phyloP scores from a whole-genome alignment of 441 rosid genomes.

The Erodium texanum region DNA sequence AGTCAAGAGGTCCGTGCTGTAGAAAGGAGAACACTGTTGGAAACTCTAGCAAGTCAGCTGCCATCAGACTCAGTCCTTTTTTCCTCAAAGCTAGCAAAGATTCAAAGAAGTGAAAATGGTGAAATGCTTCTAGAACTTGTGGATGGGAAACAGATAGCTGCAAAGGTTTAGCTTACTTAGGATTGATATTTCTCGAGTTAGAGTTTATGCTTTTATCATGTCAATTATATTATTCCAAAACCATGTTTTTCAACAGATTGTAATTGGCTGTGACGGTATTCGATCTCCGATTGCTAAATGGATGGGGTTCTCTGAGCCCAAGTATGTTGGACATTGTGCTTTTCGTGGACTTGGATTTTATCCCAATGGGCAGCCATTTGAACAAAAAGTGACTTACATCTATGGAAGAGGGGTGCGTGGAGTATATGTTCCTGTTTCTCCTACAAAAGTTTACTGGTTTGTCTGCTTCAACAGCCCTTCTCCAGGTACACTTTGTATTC shows the following conservation, averaged over 20 bases:
- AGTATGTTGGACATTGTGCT: constrained; percentile 67
- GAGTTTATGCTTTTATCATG: not conserved
- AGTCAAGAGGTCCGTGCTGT: constrained; percentile 97
- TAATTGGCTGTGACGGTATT: constrained; percentile 79
- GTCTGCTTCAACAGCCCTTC: constrained; percentile 76
- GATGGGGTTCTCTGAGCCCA: constrained; percentile 84
- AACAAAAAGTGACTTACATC: constrained; percentile 50
- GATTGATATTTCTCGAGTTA: not conserved
- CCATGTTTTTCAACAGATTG: constrained; percentile 38
- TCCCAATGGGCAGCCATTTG: constrained; percentile 62
- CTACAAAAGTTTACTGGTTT: constrained; percentile 80
- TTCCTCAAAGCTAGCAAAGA: constrained; percentile 54
- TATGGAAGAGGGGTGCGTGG: constrained; percentile 80
- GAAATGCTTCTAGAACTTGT: constrained; percentile 47
- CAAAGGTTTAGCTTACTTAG: constrained; percentile 37
- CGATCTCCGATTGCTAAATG: constrained; percentile 66
- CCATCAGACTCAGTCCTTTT: constrained; percentile 55
- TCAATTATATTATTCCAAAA: not conserved
- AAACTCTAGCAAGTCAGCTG: constrained; percentile 58
- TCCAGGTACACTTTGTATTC: constrained; percentile 35
- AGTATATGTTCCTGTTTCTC: constrained; percentile 72
- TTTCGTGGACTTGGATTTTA: constrained; percentile 66
- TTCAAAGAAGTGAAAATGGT: constrained; percentile 35
- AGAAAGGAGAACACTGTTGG: constrained; percentile 73
- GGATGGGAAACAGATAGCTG: constrained; percentile 50